Conservation (phyloP, 345 rosid genomes). For the Euphorbia peplus region DNA sequence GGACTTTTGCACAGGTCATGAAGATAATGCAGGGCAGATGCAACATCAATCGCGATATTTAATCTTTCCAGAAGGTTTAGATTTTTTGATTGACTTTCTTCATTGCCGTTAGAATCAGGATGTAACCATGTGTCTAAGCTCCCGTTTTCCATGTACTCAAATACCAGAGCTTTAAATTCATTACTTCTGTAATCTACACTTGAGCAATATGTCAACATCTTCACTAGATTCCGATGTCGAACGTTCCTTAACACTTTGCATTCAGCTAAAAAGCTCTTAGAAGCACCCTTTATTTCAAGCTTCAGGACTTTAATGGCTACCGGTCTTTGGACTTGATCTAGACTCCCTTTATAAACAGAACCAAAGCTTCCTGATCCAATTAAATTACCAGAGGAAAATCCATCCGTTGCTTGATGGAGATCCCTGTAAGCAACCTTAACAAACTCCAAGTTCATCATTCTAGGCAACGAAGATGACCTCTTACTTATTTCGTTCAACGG, state of each 20-base stretch:
- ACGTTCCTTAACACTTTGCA: conserved; percentile 8
- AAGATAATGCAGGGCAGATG: conserved; percentile 19
- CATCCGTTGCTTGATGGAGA: not conserved
- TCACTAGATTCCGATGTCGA: conserved; percentile 15
- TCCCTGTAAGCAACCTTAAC: conserved; percentile 14
- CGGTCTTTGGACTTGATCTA: not conserved
- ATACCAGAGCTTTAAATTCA: conserved; percentile 23
- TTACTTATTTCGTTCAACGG: not conserved
- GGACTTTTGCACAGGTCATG: conserved; percentile 16
- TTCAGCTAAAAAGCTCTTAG: conserved; percentile 17
- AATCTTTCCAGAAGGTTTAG: conserved; percentile 11
- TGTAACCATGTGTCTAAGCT: conserved; percentile 22
- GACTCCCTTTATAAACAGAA: conserved; percentile 12
- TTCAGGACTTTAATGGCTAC: conserved; percentile 19
- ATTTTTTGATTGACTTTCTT: not conserved
- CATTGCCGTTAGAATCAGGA: not conserved
- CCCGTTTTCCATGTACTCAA: conserved; percentile 16
- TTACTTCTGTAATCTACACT: conserved; percentile 13
- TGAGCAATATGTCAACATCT: conserved; percentile 13
- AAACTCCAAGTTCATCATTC: not conserved
- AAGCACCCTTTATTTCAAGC: conserved; percentile 8
- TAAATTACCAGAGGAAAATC: conserved; percentile 10
- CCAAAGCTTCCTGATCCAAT: conserved; percentile 16
- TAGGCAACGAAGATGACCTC: not conserved
- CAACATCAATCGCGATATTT: conserved; percentile 17